Evolutionary conservation across 192 early-diverging fungal genomes (phyloP).

Genomic region (Jimgerdemannia flammicorona): DNA sequence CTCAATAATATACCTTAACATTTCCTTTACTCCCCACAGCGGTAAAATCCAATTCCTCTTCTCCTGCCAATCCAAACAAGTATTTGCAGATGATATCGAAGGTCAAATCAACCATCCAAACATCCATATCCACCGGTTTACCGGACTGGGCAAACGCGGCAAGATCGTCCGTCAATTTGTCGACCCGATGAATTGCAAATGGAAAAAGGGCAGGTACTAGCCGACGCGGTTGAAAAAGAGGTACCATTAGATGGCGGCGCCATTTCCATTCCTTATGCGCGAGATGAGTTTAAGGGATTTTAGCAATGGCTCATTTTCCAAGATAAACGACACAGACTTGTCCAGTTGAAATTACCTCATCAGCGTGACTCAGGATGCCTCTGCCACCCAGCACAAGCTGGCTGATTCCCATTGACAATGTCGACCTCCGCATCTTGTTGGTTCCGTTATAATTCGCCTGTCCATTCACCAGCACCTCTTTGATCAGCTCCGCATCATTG

Average conservation of each 20-base stretch:
- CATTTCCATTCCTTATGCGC: slow-evolving; percentile 29
- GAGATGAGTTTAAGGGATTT: background rate
- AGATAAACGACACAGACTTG: too few species aligned
- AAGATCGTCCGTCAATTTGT: slow-evolving; percentile 1
- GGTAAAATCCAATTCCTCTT: background rate
- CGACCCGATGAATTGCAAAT: slow-evolving; percentile 15
- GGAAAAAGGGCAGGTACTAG: slow-evolving; percentile 25
- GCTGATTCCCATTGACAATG: too few species aligned
- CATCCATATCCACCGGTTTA: slow-evolving; percentile 23
- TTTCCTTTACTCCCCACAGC: background rate
- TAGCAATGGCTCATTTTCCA: too few species aligned
- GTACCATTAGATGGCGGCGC: slow-evolving; percentile 28
- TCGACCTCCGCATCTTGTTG: too few species aligned
- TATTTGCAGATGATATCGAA: slow-evolving; percentile 37
- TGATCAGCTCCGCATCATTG: slow-evolving; percentile 8
- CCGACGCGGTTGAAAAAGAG: slow-evolving; percentile 26
- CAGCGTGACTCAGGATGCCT: too few species aligned
- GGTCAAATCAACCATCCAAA: slow-evolving; percentile 23
- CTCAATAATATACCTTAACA: background rate
- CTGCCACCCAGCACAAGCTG: too few species aligned
- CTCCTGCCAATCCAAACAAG: slow-evolving; percentile 21
- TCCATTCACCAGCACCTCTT: slow-evolving; percentile 26
- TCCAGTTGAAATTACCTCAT: too few species aligned
- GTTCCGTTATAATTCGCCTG: slow-evolving; percentile 18
- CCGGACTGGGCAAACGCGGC: slow-evolving; percentile 1